A percentile compares a stretch with the other conserved stretches of the same genome.
These are phyloP conservation scores for Quercus alba DNA, from an alignment of 306 rosid species.

Conservation along the genomic window DNA sequence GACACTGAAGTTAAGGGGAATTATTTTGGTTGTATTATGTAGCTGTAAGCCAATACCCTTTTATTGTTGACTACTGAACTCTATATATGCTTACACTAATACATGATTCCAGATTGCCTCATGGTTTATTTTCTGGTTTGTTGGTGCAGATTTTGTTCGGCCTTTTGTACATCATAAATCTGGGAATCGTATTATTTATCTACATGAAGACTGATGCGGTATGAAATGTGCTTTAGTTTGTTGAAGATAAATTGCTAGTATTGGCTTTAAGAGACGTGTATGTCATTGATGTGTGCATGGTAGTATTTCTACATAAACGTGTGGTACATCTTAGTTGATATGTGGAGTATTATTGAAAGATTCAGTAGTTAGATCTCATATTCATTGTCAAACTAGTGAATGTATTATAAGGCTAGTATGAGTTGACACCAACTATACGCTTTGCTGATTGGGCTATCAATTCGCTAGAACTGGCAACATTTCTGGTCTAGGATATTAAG, in stretches of 20 bases:
- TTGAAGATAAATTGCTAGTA: background rate
- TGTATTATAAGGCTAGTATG: background rate
- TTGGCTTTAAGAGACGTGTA: background rate
- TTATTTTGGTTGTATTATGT: background rate
- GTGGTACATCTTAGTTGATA: background rate
- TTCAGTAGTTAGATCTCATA: background rate
- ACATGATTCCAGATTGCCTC: background rate
- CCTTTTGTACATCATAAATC: conserved; percentile 63
- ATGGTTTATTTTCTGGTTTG: background rate
- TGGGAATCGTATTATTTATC: conserved; percentile 62
- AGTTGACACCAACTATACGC: background rate
- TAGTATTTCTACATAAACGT: background rate
- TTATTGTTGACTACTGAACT: background rate
- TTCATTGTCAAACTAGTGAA: background rate
- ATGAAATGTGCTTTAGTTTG: conserved; percentile 11
- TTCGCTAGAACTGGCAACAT: background rate
- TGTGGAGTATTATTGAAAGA: background rate
- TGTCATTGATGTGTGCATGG: background rate
- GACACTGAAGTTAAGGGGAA: background rate
- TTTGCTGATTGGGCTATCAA: background rate
- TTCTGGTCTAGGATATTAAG: background rate
- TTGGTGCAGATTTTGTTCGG: conserved; percentile 77
- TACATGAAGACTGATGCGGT: conserved; percentile 80
- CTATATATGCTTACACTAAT: background rate
- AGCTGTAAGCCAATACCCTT: background rate